Evolutionary conservation across 371 early-diverging fungal genomes (phyloP).

Genomic region (Mortierella sp.): DNA sequence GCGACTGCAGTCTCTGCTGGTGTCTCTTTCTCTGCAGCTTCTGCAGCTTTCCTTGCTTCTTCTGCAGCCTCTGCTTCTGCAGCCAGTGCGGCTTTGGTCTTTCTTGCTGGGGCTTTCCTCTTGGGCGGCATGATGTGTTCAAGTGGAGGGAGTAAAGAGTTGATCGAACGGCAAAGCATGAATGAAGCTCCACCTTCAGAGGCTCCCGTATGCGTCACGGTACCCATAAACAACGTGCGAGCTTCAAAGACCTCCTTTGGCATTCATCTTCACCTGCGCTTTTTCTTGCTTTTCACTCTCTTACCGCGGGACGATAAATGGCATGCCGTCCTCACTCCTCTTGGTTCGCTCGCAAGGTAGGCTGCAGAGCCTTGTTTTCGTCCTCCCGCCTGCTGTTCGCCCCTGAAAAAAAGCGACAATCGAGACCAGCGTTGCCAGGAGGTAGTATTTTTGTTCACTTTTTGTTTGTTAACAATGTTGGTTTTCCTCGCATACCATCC

Average conservation of each 20-base stretch:
- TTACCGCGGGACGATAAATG: not conserved
- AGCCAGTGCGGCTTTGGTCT: conserved; percentile 31
- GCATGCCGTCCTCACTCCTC: conserved; percentile 29
- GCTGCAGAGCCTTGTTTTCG: not conserved
- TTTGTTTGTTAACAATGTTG: not conserved
- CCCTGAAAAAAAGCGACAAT: not conserved
- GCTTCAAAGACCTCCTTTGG: no score
- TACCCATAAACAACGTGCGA: no score
- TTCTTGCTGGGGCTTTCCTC: conserved; percentile 33
- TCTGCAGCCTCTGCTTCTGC: conserved; percentile 18
- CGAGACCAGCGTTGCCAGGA: not conserved
- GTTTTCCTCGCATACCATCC: not conserved
- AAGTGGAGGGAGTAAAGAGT: no score
- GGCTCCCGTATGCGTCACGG: no score
- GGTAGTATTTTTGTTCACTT: not conserved
- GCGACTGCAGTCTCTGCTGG: conserved; percentile 1
- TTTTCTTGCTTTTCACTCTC: not conserved
- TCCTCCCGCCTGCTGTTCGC: not conserved
- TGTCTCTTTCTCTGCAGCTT: not conserved
- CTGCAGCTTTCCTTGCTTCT: conserved; percentile 8
- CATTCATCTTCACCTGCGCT: not conserved
- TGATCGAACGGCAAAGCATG: no score
- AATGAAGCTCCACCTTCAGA: no score
- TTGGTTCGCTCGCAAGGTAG: conserved; percentile 25
- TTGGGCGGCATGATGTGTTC: conserved; percentile 58